Percentiles rank a stretch among this genome's conserved stretches.
Conservation (phyloP, 805 yeast genomes). For the Saturnispora kantuleensis region DNA sequence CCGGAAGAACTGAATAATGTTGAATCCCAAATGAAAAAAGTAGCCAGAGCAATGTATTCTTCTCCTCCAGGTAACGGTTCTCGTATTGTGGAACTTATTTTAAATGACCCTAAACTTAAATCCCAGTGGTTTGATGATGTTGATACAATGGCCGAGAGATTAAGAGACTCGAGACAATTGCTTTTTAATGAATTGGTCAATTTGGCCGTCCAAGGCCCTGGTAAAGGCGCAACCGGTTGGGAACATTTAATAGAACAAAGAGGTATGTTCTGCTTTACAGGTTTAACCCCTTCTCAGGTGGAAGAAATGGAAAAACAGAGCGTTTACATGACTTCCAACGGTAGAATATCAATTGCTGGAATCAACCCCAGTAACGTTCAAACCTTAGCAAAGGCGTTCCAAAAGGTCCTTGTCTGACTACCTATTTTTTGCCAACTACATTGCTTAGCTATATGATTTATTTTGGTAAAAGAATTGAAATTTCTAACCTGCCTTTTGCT, state of each 20-base stretch:
- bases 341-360: constrained; percentile 88
- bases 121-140: constrained; percentile 77
- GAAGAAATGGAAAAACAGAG: constrained; percentile 54
- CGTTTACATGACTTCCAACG: constrained; percentile 81
- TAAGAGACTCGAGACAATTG: constrained; percentile 58
- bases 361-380: constrained; percentile 72
- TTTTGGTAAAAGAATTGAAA: no score
- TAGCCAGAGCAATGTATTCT: constrained; percentile 80
- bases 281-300: constrained; percentile 64
- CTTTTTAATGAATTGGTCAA: constrained; percentile 46
- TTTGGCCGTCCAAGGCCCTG: constrained; percentile 23
- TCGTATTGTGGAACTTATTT: constrained; percentile 70
- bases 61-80: constrained; percentile 96
- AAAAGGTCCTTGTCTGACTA: not conserved
- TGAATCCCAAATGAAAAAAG: constrained; percentile 63
- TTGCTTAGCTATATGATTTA: no score
- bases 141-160: constrained; percentile 65
- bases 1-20: constrained; percentile 40
- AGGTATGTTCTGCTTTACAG: constrained; percentile 96
- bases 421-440: not conserved
- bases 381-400: constrained; percentile 37
- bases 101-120: constrained; percentile 50
- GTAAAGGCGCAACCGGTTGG: constrained; percentile 59
- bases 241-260: constrained; percentile 78
- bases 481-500: no score